Percentiles rank a stretch among this genome's conserved stretches.
Conservation (phyloP, 208 protist genomes). For the Acanthamoeba castellanii region DNA sequence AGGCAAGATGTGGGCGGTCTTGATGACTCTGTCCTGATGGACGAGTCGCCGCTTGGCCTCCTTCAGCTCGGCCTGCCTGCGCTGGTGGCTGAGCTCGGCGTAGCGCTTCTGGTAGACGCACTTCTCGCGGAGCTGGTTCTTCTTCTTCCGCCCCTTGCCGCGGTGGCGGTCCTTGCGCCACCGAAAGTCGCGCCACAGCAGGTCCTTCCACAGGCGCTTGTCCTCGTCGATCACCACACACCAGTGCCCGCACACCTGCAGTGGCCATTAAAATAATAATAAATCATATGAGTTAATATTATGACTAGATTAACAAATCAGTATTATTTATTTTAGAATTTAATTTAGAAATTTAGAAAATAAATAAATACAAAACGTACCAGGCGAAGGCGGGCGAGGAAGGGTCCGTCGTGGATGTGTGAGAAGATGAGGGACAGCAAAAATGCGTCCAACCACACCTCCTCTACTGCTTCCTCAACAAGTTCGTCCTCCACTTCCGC, state of each 20-base stretch:
- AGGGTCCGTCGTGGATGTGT: not conserved
- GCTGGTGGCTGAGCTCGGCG: not conserved
- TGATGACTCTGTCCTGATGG: too few relatives aligned
- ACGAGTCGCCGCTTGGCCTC: too few relatives aligned
- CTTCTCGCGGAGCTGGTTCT: not conserved
- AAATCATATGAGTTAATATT: not conserved
- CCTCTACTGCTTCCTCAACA: not conserved
- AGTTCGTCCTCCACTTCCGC: not conserved
- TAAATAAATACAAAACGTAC: not conserved
- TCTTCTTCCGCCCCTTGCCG: not conserved
- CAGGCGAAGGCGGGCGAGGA: not conserved
- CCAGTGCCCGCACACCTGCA: not conserved
- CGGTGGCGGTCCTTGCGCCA: not conserved
- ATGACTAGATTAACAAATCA: not conserved
- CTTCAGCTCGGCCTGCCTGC: too few relatives aligned
- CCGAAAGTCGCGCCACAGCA: not conserved
- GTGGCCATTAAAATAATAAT: too few relatives aligned
- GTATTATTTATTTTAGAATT: too few relatives aligned
- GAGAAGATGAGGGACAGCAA: not conserved
- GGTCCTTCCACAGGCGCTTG: conserved; percentile 37
- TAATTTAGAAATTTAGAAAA: too few relatives aligned
- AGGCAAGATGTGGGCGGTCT: too few relatives aligned
- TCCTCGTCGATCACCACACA: not conserved
- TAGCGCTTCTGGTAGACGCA: not conserved
- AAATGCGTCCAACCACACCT: not conserved